A percentile compares a stretch with the other conserved stretches of the same genome.
phyloP scores from a whole-genome alignment of 495 filamentous ascomycete species.

The Choiromyces venosus region DNA sequence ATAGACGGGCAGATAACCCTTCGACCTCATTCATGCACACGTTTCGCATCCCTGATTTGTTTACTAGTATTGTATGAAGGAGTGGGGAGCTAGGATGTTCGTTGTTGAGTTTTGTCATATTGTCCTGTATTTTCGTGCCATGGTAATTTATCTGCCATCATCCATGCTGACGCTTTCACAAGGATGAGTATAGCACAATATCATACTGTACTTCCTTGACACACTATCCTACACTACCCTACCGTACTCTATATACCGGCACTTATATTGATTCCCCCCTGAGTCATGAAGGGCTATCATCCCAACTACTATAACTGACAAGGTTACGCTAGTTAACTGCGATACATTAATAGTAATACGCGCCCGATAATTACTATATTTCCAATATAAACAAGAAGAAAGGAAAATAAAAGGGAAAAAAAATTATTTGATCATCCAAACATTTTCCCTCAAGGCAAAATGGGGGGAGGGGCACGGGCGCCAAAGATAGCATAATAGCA shows the following conservation, averaged over 20 bases:
- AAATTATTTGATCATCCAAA: not conserved
- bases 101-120: not conserved
- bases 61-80: not conserved
- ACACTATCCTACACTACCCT: not conserved
- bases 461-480: not conserved
- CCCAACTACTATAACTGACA: not conserved
- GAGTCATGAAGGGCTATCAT: not conserved
- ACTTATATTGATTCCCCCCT: not conserved
- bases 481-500: not conserved
- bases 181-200: too few species aligned
- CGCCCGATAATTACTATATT: not conserved
- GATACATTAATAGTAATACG: not conserved
- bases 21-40: not conserved
- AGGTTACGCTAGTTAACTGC: not conserved
- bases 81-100: not conserved
- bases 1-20: not conserved
- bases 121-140: not conserved
- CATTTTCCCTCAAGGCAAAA: not conserved
- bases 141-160: not conserved
- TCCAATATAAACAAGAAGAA: not conserved
- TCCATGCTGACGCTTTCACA: not conserved
- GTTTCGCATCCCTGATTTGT: not conserved
- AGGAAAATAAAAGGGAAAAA: not conserved
- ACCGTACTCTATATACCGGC: not conserved
- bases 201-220: not conserved